phyloP scores from a whole-genome alignment of 192 early-diverging fungal species.

The Coemansia sp. region DNA sequence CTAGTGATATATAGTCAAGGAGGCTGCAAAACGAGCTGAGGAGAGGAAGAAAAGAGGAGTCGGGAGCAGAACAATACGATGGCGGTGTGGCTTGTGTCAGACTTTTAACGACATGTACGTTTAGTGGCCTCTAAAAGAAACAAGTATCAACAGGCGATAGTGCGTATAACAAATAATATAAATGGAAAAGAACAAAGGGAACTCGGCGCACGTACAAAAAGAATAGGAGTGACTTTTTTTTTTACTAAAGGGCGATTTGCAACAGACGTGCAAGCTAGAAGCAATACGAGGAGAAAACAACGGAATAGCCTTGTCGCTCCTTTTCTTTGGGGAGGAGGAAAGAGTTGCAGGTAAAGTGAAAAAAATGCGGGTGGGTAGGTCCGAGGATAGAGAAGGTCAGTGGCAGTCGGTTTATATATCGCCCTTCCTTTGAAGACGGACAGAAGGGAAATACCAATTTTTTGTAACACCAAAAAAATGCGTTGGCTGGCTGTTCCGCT shows the following conservation, averaged over 20 bases:
- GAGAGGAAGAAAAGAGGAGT: not conserved
- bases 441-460: not conserved
- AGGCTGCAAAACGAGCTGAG: not conserved
- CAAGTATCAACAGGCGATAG: not conserved
- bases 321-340: not conserved
- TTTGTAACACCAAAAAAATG: slow-evolving; percentile 1
- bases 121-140: not conserved
- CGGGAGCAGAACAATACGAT: not conserved
- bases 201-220: too few relatives aligned
- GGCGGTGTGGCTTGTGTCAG: slow-evolving; percentile 7
- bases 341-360: slow-evolving; percentile 3
- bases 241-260: slow-evolving; percentile 1
- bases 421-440: too few relatives aligned
- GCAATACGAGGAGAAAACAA: not conserved
- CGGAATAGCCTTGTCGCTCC: slow-evolving; percentile 4
- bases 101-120: slow-evolving; percentile 7
- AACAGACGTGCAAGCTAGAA: not conserved
- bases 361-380: not conserved
- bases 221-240: slow-evolving; percentile 2
- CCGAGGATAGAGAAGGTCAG: not conserved
- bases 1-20: not conserved
- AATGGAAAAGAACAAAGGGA: not conserved
- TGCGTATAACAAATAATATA: not conserved
- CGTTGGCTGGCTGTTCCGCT: not conserved
- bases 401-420: slow-evolving; percentile 9